A percentile compares a stretch with the other conserved stretches of the same genome.
Conservation (phyloP, 148 eudicot genomes). For the Fagopyrum tataricum region DNA sequence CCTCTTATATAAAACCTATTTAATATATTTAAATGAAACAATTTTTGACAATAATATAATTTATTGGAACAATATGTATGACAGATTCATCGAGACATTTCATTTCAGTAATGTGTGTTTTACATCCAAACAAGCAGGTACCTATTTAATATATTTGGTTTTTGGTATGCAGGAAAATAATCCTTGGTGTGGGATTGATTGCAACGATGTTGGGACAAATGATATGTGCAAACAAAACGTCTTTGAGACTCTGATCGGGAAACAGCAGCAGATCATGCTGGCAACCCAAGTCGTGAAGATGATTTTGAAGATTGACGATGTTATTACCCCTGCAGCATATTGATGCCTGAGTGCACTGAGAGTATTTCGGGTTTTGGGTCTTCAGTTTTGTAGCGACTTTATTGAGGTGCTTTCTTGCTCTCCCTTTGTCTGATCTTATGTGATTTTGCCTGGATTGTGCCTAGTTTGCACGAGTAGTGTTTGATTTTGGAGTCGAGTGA, state of each 20-base stretch:
- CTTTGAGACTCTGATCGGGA: constrained; percentile 88
- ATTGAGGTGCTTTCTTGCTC: background rate
- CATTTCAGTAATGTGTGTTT: no score
- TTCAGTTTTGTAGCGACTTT: background rate
- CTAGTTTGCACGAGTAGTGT: background rate
- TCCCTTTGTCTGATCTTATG: background rate
- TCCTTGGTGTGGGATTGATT: constrained; percentile 78
- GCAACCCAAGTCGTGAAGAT: constrained; percentile 98
- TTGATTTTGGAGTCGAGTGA: background rate
- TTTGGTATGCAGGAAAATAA: constrained; percentile 47
- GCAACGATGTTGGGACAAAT: constrained; percentile 83
- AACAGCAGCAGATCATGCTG: constrained; percentile 83
- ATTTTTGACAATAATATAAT: no score
- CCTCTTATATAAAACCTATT: no score
- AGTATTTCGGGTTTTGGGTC: background rate
- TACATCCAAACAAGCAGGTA: no score
- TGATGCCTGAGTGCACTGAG: constrained; percentile 18
- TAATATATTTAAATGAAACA: no score
- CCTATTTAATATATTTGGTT: background rate
- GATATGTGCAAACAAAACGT: constrained; percentile 94
- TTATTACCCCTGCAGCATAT: constrained; percentile 73
- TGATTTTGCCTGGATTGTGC: background rate
- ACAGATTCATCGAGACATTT: no score
- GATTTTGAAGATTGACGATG: constrained; percentile 95
- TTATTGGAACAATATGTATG: no score